Evolutionary conservation across 225 moss, liverwort and hornwort species (phyloP).

Genomic region (Neckera pumila): DNA sequence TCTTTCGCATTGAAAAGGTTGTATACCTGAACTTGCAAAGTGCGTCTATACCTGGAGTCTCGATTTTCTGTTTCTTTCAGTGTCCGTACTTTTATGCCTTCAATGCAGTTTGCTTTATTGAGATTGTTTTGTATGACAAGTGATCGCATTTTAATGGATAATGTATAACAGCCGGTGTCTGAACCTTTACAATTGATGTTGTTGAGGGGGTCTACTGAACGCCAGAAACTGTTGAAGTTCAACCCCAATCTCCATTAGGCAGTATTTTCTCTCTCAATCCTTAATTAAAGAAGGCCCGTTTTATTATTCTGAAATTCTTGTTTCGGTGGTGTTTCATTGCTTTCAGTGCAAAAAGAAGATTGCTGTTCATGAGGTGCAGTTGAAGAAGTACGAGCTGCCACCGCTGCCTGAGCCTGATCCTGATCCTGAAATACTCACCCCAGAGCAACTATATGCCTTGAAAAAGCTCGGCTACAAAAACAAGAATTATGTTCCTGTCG

Average conservation of each 20-base stretch:
- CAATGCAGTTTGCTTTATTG: background rate
- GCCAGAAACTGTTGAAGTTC: background rate
- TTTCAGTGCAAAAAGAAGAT: constrained; percentile 76
- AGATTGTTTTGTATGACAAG: background rate
- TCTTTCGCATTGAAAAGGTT: constrained; percentile 41
- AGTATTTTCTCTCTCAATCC: background rate
- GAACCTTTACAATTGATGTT: background rate
- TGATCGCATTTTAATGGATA: background rate
- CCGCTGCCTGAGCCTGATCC: constrained; percentile 77
- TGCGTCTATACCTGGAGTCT: background rate
- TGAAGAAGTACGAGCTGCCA: constrained; percentile 77
- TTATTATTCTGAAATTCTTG: background rate
- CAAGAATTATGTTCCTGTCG: constrained; percentile 93
- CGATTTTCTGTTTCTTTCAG: background rate
- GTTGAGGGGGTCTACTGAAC: background rate
- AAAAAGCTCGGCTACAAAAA: constrained; percentile 98
- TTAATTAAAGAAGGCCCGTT: background rate
- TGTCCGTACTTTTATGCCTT: background rate
- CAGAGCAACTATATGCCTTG: constrained; percentile 73
- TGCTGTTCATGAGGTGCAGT: constrained; percentile 50
- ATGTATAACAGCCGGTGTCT: background rate
- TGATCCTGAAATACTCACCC: constrained; percentile 74
- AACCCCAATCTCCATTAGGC: background rate
- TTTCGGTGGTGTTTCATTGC: background rate
- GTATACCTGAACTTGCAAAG: background rate